Base-by-base conservation (phyloP, 305 asterid species). In the Fraxinus xanthoxyloides region DNA sequence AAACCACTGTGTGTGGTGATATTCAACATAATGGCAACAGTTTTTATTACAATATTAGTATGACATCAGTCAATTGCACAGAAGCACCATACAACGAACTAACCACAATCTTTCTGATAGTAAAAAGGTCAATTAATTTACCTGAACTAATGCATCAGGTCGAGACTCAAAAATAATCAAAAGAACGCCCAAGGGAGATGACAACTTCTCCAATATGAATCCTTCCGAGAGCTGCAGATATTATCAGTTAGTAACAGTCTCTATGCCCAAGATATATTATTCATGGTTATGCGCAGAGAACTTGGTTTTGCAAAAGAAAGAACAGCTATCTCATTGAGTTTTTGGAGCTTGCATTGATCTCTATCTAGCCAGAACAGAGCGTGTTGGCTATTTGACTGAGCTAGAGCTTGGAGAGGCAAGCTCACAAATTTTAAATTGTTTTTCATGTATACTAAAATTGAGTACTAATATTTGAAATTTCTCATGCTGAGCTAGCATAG, bases 121-220 rank as follows among this genome's bases (percentile, higher is more conserved):
- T 1, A 23, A 74, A 79, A 36, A 67, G 65, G 30, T 59, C 67
- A 59, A 15, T 56, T 80, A 79, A 38, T 76, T 73, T 89, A 95
- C 99, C 98, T 95, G 99, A 74, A 93, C 98, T 73, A 95, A 91
- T 79, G 99, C 99, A 76, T 95, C 99, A 34, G 99, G 99, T 23
- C 99, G 97, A 51, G 99, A 94, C 87, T 95, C 99, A 87, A 95
- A 94, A 82, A 95, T 95, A 85, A 95, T 89, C 87, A 95, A 82
- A 76, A 94, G 95, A 87, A 95, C 98, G 15, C 99, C 98, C 87
- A 95, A 87, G 21, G 99, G 90, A 84, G 98, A 91, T 79, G 98
- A 89, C 82, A 90, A 85, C 93, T 95, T 95, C 85, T 95, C 99
- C 90, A 95, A 88, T 75, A 94, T 77, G 65, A 95, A 87, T 77